Percentiles rank a stretch among this genome's conserved stretches.
Evolutionary conservation across 768 basidiomycete genomes (phyloP).

Genomic region (Amanita phalloides): DNA sequence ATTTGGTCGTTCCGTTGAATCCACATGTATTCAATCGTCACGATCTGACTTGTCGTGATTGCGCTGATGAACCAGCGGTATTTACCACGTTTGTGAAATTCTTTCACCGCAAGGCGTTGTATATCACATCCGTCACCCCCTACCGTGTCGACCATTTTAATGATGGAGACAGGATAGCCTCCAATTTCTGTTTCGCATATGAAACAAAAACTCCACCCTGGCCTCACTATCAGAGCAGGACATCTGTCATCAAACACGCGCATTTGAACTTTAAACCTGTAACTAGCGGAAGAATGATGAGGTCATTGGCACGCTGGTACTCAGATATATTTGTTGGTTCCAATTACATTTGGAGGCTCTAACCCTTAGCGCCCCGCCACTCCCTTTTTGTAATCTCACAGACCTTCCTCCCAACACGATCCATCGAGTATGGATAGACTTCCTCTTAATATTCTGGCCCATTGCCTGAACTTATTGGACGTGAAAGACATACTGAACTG

Average conservation of each 20-base stretch:
- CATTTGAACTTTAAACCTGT: background rate
- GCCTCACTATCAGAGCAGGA: background rate
- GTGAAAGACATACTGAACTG: slow-evolving; percentile 1
- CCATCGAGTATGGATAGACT: background rate
- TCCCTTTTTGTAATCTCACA: background rate
- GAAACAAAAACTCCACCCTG: background rate
- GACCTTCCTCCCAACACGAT: background rate
- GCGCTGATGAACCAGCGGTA: background rate
- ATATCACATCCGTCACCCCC: background rate
- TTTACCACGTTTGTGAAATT: background rate
- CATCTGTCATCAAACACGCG: slow-evolving; percentile 1
- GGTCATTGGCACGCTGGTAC: background rate
- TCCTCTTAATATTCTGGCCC: background rate
- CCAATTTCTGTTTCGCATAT: background rate
- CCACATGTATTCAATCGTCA: background rate
- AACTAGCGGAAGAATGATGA: background rate
- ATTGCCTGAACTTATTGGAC: background rate
- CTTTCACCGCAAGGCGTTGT: background rate
- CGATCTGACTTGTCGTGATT: background rate
- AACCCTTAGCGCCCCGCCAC: background rate
- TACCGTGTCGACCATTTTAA: background rate
- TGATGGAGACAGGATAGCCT: background rate
- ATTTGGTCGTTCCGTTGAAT: background rate
- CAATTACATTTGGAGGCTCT: background rate
- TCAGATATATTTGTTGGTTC: background rate